Conservation (phyloP, 768 basidiomycete genomes). For the Tulasnella sp. region DNA sequence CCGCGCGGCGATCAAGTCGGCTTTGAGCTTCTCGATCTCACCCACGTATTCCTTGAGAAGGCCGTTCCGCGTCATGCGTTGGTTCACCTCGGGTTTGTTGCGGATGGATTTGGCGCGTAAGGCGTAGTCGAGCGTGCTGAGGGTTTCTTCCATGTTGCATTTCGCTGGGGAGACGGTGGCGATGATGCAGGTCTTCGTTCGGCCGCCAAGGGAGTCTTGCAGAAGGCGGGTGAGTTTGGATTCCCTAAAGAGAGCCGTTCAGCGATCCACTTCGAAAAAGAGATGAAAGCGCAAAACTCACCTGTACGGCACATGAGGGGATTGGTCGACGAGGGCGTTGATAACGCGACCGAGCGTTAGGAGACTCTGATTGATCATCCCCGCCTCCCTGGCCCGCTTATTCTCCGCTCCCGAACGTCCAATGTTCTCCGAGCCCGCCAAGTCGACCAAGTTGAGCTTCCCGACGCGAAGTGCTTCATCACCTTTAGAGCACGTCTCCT, state of each 20-base stretch:
- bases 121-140: conserved; percentile 95
- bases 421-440: conserved; percentile 97
- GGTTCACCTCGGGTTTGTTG: conserved; percentile 92
- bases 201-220: conserved; percentile 97
- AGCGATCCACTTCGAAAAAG: background rate
- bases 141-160: conserved; percentile 91
- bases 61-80: conserved; percentile 83
- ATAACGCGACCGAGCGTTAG: conserved; percentile 96
- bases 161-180: conserved; percentile 92
- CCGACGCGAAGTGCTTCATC: conserved; percentile 89
- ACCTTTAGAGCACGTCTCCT: conserved; percentile 58
- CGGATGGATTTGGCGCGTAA: conserved; percentile 89
- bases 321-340: conserved; percentile 86
- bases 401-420: conserved; percentile 92
- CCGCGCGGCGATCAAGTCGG: conserved; percentile 78
- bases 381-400: conserved; percentile 89
- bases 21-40: conserved; percentile 88
- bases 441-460: conserved; percentile 92
- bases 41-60: conserved; percentile 87
- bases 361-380: conserved; percentile 97
- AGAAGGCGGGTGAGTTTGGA: conserved; percentile 95
- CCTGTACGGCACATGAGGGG: conserved; percentile 91
- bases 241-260: conserved; percentile 43
- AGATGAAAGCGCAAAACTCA: conserved; percentile 25
- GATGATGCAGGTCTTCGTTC: conserved; percentile 95